Percentiles rank a stretch among this genome's conserved stretches.
phyloP scores from a whole-genome alignment of 2,329 filamentous ascomycete genomes.

The Corynespora cassiicola region DNA sequence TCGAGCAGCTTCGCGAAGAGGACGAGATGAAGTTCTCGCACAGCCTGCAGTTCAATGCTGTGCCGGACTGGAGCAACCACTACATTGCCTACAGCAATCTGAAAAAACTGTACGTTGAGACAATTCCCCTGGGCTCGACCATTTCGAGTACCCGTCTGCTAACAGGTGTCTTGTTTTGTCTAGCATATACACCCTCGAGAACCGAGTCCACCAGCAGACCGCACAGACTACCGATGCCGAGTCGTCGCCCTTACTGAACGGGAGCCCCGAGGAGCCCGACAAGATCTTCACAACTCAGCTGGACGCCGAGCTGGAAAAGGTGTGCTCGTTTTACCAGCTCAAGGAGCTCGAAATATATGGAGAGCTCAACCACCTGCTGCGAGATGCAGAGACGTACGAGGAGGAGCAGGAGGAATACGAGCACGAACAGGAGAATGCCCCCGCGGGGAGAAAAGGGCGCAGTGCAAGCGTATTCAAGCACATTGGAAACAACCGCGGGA shows the following conservation, averaged over 20 bases:
- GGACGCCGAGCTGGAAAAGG: slow-evolving; percentile 91
- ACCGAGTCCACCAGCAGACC: slow-evolving; percentile 71
- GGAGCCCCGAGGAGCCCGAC: slow-evolving; percentile 73
- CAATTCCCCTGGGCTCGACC: background rate
- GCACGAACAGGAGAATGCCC: slow-evolving; percentile 44
- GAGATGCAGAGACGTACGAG: slow-evolving; percentile 74
- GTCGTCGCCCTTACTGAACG: slow-evolving; percentile 79
- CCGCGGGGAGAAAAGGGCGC: slow-evolving; percentile 47
- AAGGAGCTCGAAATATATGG: slow-evolving; percentile 89
- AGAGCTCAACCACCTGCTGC: slow-evolving; percentile 78
- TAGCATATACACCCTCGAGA: slow-evolving; percentile 95
- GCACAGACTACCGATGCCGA: slow-evolving; percentile 74
- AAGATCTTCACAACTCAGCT: slow-evolving; percentile 80
- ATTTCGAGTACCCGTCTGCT: background rate
- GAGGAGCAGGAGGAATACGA: slow-evolving; percentile 55
- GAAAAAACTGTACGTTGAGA: slow-evolving; percentile 85
- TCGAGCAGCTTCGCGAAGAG: slow-evolving; percentile 71
- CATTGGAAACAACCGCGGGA: slow-evolving; percentile 51
- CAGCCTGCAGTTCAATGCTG: slow-evolving; percentile 98
- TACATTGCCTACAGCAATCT: slow-evolving; percentile 99
- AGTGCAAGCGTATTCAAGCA: slow-evolving; percentile 61
- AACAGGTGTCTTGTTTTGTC: slow-evolving; percentile 12
- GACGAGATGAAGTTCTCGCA: slow-evolving; percentile 99
- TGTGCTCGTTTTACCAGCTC: slow-evolving; percentile 84
- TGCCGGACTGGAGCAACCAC: slow-evolving; percentile 98